Evolutionary conservation across 306 rosid species (phyloP), one percentile per base, ranked within the genome.

Genomic region (Cucurbita moschata): DNA sequence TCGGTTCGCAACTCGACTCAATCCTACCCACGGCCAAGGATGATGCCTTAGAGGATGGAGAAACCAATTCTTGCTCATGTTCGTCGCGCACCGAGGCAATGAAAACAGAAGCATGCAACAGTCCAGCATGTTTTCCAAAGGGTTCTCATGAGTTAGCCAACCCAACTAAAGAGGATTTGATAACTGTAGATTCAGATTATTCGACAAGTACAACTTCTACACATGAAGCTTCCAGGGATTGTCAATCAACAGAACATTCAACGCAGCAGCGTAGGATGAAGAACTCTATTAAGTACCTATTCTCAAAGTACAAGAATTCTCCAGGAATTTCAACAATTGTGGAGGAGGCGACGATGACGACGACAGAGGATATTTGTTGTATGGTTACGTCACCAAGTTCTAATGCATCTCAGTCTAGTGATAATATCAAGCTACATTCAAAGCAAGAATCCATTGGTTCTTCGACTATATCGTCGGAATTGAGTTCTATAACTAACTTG

Each of bases 261-360:
- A 78, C 76, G 65, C 83, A 63, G 65, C 83, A 63, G 64, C 57
- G 23, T 3, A 68, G 42, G 23, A 80, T 72, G 10, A 56, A 53
- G 8, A 46, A 72, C 51, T 91, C 99, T 3, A 80, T 95, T 59
- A 73, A 84, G 72, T 76, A 78, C 82, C 84, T 95, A 72, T 95
- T 83, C 37, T 64, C 84, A 10, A 86, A 88, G 68, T 61, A 77
- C 18, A 83, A 61, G 77, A 86, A 64, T 54, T 73, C 82, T 37
- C 77, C 73, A 40, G 61, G 14, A 23, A 52, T 16, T 15, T 77
- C 74, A 30, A 75, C 86, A 19, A 19, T 67, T 1, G 75, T 59
- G 56, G 86, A 84, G 58, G 86, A 84, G 40, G 14, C 75, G 23
- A 56, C n/a, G 47, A 50, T 75, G 5, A 50, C 76, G 5, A 57